Evolutionary conservation across 768 basidiomycete species (phyloP).

Genomic region (Mycena vulgaris): DNA sequence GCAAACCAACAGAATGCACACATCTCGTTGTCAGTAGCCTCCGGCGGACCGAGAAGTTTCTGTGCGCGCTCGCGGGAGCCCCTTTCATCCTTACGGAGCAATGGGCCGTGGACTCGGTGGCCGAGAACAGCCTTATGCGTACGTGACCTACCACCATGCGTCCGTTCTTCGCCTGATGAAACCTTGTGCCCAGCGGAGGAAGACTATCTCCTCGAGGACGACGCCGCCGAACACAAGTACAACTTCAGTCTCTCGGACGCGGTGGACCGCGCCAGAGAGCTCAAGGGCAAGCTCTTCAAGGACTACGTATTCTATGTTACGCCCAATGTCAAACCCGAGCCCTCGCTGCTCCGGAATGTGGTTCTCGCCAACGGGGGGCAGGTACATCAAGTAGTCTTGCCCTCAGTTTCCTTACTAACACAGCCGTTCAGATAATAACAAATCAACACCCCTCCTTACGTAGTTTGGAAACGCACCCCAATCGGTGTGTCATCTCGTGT

Average conservation of each 20-base stretch:
- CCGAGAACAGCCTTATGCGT: conserved; percentile 74
- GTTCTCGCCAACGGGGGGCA: conserved; percentile 80
- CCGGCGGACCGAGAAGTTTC: conserved; percentile 90
- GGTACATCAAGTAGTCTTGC: conserved; percentile 54
- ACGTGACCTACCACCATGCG: conserved; percentile 45
- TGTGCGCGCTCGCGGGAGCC: conserved; percentile 78
- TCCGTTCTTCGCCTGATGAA: too few relatives aligned
- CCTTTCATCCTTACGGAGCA: conserved; percentile 74
- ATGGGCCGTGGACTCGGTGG: conserved; percentile 79
- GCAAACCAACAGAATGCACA: conserved; percentile 78
- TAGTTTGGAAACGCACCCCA: conserved; percentile 62
- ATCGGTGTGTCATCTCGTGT: conserved; percentile 78
- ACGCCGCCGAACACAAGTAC: conserved; percentile 74
- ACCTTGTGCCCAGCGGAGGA: conserved; percentile 66
- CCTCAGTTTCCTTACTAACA: conserved; percentile 4
- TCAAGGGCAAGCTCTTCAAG: conserved; percentile 70
- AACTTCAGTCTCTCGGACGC: conserved; percentile 74
- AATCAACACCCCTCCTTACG: conserved; percentile 67
- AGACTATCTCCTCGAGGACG: conserved; percentile 73
- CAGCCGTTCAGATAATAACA: conserved; percentile 49
- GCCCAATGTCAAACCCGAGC: conserved; percentile 64
- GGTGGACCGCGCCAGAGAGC: conserved; percentile 68
- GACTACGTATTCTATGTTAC: conserved; percentile 84
- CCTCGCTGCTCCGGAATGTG: conserved; percentile 76
- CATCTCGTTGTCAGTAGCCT: conserved; percentile 81